A percentile compares a stretch with the other conserved stretches of the same genome.
These are phyloP conservation scores for Staphylotrichum longicolle DNA, from an alignment of 495 filamentous ascomycete species.

Conservation along the genomic window DNA sequence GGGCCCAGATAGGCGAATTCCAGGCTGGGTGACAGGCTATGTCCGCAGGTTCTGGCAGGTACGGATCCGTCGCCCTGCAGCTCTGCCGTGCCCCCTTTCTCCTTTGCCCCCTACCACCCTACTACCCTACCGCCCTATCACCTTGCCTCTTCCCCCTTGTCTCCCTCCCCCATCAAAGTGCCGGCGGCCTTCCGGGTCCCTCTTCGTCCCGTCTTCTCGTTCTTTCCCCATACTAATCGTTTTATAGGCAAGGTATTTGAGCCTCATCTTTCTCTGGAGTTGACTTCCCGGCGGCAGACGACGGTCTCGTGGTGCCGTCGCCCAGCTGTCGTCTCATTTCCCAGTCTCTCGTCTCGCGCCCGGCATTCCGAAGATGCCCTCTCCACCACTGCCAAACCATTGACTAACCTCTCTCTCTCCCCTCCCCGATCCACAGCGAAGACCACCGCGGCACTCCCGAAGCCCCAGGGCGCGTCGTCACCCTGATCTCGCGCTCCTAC, in stretches of 20 bases:
- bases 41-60: slow-evolving; percentile 99
- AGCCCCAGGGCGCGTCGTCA: slow-evolving; percentile 87
- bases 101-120: background rate
- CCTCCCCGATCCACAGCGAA: slow-evolving; percentile 51
- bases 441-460: slow-evolving; percentile 93
- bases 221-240: slow-evolving; percentile 25
- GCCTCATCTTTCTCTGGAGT: background rate
- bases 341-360: too few relatives aligned
- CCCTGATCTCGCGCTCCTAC: slow-evolving; percentile 75
- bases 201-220: slow-evolving; percentile 13
- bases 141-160: background rate
- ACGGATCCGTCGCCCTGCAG: slow-evolving; percentile 22
- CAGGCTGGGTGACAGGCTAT: slow-evolving; percentile 91
- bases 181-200: background rate
- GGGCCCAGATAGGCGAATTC: slow-evolving; percentile 69
- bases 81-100: slow-evolving; percentile 13
- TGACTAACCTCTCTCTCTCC: background rate
- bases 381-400: background rate
- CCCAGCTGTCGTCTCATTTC: background rate
- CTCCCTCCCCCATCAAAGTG: background rate
- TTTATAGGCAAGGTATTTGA: slow-evolving; percentile 55
- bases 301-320: background rate
- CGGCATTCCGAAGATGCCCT: too few relatives aligned
- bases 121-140: too few relatives aligned
- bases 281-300: background rate